Evolutionary conservation across 768 basidiomycete species (phyloP).

Genomic region (Trametes punicea): DNA sequence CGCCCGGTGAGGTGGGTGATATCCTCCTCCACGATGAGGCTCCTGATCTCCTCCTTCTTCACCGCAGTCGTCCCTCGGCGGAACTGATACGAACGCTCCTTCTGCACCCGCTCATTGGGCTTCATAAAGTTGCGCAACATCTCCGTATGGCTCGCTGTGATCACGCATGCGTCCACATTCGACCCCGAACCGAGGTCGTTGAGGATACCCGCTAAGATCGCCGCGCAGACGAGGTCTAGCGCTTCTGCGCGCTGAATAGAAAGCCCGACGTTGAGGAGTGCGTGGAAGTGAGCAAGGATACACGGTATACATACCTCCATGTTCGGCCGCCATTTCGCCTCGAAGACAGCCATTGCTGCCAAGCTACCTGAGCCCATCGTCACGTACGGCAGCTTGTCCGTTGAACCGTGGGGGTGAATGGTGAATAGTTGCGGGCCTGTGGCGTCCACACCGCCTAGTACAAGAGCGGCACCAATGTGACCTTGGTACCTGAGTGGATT

Average conservation of each 20-base stretch:
- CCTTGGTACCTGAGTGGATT: conserved; percentile 75
- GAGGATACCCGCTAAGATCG: conserved; percentile 95
- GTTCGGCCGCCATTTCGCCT: conserved; percentile 76
- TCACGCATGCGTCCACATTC: conserved; percentile 97
- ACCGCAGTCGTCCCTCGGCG: conserved; percentile 85
- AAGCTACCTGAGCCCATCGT: conserved; percentile 97
- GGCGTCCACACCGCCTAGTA: conserved; percentile 93
- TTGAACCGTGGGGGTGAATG: conserved; percentile 93
- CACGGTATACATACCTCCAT: conserved; percentile 58
- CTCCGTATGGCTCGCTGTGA: conserved; percentile 82
- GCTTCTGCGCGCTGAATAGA: conserved; percentile 68
- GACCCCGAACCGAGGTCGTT: conserved; percentile 98
- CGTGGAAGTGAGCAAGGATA: neutral
- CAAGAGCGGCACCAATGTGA: conserved; percentile 90
- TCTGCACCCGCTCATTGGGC: conserved; percentile 81
- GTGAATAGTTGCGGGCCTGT: conserved; percentile 96
- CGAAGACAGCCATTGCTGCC: conserved; percentile 98
- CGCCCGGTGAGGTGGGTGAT: conserved; percentile 35
- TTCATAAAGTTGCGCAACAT: conserved; percentile 93
- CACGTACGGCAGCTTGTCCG: conserved; percentile 97
- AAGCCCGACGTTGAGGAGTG: neutral
- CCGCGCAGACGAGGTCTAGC: conserved; percentile 75
- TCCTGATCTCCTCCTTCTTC: conserved; percentile 76
- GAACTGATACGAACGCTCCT: conserved; percentile 70
- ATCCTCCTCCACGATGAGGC: conserved; percentile 70